Evolutionary conservation across 371 early-diverging fungal species (phyloP).

Genomic region (Mortierella sp.): DNA sequence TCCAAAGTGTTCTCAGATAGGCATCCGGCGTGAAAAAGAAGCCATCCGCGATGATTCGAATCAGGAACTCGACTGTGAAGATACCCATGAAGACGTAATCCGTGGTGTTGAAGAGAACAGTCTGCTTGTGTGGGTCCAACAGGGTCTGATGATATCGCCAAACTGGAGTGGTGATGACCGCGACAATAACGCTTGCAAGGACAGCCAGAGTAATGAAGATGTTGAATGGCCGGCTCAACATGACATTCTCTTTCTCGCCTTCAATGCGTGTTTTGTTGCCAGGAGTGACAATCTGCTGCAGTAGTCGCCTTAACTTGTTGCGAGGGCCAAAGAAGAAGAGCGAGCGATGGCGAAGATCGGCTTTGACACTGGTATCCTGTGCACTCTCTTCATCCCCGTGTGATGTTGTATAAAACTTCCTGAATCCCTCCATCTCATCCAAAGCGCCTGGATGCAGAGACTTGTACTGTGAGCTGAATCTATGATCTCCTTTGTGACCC

Average conservation of each 20-base stretch:
- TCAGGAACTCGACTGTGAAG: slow-evolving; percentile 71
- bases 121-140: slow-evolving; percentile 17
- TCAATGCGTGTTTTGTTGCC: slow-evolving; percentile 64
- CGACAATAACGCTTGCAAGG: slow-evolving; percentile 61
- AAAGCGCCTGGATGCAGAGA: slow-evolving; percentile 10
- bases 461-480: slow-evolving; percentile 1
- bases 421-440: slow-evolving; percentile 33
- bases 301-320: slow-evolving; percentile 59
- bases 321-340: slow-evolving; percentile 44
- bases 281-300: slow-evolving; percentile 65
- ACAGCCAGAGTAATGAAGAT: slow-evolving; percentile 61
- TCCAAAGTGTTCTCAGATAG: slow-evolving; percentile 72
- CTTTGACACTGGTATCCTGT: not conserved
- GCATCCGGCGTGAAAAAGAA: slow-evolving; percentile 75
- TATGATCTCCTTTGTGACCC: not conserved
- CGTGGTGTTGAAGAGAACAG: slow-evolving; percentile 22
- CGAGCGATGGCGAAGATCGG: slow-evolving; percentile 29
- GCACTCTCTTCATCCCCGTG: too few species aligned
- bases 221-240: slow-evolving; percentile 23
- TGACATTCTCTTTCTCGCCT: slow-evolving; percentile 56
- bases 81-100: slow-evolving; percentile 67
- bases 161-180: slow-evolving; percentile 67
- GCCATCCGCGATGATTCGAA: slow-evolving; percentile 76
- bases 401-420: slow-evolving; percentile 14
- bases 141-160: slow-evolving; percentile 64